phyloP scores from a whole-genome alignment of 225 moss, liverwort and hornwort genomes.

The Pleurozium schreberi region DNA sequence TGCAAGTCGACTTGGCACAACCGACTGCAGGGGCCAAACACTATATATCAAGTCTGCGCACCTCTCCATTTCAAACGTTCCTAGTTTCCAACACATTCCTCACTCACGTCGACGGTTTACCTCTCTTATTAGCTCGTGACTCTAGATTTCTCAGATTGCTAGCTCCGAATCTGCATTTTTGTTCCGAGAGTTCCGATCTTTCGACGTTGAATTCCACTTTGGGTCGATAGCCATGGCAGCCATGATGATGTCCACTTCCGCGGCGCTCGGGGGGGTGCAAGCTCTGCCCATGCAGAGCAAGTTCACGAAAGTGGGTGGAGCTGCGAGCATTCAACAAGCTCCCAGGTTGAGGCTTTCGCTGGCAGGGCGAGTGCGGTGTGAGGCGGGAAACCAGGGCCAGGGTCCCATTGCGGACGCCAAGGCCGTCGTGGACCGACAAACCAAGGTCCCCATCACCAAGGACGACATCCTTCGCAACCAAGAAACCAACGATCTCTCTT shows the following conservation, averaged over 20 bases:
- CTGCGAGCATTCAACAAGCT: neutral
- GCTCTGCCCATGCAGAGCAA: neutral
- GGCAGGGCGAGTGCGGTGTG: neutral
- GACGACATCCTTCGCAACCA: constrained; percentile 9
- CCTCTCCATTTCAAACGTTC: too few relatives aligned
- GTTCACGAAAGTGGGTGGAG: neutral
- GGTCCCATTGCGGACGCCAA: neutral
- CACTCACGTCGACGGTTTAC: too few relatives aligned
- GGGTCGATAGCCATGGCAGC: constrained; percentile 8
- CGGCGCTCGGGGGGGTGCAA: neutral
- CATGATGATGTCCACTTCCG: constrained; percentile 6
- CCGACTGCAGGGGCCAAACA: too few relatives aligned
- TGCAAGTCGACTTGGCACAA: too few relatives aligned
- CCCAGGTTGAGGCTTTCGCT: neutral
- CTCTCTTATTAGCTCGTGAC: too few relatives aligned
- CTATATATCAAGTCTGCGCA: too few relatives aligned
- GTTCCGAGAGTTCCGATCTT: too few relatives aligned
- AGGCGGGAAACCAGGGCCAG: neutral
- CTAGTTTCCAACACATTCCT: too few relatives aligned
- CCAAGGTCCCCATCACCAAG: neutral
- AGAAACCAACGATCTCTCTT: neutral
- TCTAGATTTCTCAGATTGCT: too few relatives aligned
- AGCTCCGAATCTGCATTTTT: too few relatives aligned
- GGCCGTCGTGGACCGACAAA: neutral
- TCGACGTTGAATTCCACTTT: too few relatives aligned